Percentiles rank a stretch among this genome's conserved stretches.
Conservation (phyloP, 306 rosid genomes). For the Mimosa pudica region DNA sequence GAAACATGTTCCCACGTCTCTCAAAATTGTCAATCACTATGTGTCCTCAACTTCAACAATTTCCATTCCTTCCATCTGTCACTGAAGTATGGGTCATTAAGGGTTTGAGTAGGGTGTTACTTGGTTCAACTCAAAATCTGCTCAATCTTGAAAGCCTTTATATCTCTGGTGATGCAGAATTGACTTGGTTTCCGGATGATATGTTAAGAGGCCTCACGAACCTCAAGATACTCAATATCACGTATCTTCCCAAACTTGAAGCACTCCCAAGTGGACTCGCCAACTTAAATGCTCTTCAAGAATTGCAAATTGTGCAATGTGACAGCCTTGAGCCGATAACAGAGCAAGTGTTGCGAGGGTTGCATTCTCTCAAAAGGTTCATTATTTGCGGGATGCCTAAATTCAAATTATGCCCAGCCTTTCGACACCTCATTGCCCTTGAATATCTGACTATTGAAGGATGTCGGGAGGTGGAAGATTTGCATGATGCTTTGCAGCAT, state of each 20-base stretch:
- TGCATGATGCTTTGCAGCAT: constrained; percentile 30
- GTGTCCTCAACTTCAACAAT: background rate
- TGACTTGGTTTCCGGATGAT: constrained; percentile 9
- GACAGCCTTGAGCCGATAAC: background rate
- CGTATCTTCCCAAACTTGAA: background rate
- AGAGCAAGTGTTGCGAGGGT: constrained; percentile 8
- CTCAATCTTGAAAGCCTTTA: constrained; percentile 7
- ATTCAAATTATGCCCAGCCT: constrained; percentile 13
- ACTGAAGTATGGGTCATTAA: fast-evolving
- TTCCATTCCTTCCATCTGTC: background rate
- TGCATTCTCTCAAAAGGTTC: constrained; percentile 9
- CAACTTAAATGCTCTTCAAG: constrained; percentile 7
- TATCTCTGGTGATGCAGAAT: background rate
- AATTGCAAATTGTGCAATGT: background rate
- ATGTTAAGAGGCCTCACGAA: constrained; percentile 32
- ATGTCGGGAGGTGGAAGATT: background rate
- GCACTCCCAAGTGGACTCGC: background rate
- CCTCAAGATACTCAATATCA: constrained; percentile 14
- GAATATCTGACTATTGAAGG: background rate
- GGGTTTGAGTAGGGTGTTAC: background rate
- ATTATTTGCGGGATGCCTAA: fast-evolving
- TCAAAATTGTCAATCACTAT: fast-evolving
- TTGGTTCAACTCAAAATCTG: constrained; percentile 2
- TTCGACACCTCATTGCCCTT: constrained; percentile 31
- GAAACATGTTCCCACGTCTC: background rate